Evolutionary conservation across 108 stramenopile genomes (phyloP), one percentile per base, ranked within the genome.

Genomic region (Cyclotella cryptica): DNA sequence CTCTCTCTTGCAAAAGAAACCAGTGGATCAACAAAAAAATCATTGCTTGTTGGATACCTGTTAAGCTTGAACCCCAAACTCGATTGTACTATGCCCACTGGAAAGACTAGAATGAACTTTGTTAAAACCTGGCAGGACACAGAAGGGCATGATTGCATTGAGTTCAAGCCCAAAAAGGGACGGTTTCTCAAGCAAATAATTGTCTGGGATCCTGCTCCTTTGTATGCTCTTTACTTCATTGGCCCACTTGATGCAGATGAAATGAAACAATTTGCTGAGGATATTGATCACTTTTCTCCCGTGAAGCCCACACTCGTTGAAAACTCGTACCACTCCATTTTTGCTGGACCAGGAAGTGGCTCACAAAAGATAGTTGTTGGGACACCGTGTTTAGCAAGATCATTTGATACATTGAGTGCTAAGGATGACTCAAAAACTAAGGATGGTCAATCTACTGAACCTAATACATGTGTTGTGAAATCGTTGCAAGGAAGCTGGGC

Each of bases 191-290:
- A 59, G 47, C 43, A 39, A 35, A 19, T 72, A 10, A 60, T 72
- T 61, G 57, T 46, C 27, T 72, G 71, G 71, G 71, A 72, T 19
- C 71, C 71, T 45, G 55, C 71, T 27, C 29, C 71, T 24, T 7
- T 72, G 0, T 59, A 60, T 43, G 71, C 71, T 30, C 19, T 45
- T 22, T 44, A 72, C 39, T 43, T 24, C 0, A 43, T 61, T 18
- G 71, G 71, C 11, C 71, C 71, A 15, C 57, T 72, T 72, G 71
- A 72, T 59, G 41, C 71, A 14, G 71, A 72, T 27, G 71, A 72
- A 15, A 72, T 72, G 59, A 59, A 43, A 59, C 42, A 72, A 7
- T 46, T 72, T 45, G 57, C 71, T 21, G 59, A 60, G 10, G 58
- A 72, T 28, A 72, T 72, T 27, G 27, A 44, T 27, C n/a, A n/a